Base-by-base conservation (phyloP, 495 filamentous ascomycete genomes). In the Delitschia confertaspora region DNA sequence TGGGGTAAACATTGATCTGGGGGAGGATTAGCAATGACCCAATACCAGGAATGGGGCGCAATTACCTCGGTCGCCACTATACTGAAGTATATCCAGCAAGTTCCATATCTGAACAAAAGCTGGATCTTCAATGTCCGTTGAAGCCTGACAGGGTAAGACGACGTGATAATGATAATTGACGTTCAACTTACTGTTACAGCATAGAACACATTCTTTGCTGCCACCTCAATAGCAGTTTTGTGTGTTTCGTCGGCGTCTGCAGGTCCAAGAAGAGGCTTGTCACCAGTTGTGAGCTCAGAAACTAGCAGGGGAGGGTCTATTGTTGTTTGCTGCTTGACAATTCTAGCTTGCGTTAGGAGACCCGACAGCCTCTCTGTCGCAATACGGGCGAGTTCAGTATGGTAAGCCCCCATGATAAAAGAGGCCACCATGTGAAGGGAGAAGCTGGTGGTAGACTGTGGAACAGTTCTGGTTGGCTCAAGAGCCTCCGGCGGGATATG, bases 31-130 rank as follows among this genome's bases (percentile, higher is more conserved):
- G 46, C 20, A 16, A 16, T 6, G 11, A 24, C 14, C n/a, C 21
- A 14, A 2, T 16, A 16, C 1, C 10, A 41, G 21, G 11, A 33
- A 29, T 13, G 27, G 10, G 29, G 14, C 20, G 16, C 3, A 60
- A 69, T 42, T 60, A 81, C 79, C 78, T 52, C 73, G 67, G 55
- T 99, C 88, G 40, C 88, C 87, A 53, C 91, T 79, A 11, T 91
- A 78, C 1, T 83, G 79, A 6, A 95, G 69, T 29, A 94, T 78
- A 61, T 99, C 91, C 37, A 99, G 74, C 11, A 99, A 71, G 57
- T 95, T 88, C 87, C 88, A 95, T 34, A 96, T 76, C 38, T 78
- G 67, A 33, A 85, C 80, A 51, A 95, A 93, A 0, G 69, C 63
- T 32, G 79, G 80, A 17, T 82, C 74, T 29, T 83, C 71, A 47